Percentiles rank a stretch among this genome's conserved stretches.
Evolutionary conservation across 73 alveolate species (phyloP).

Genomic region (Blepharisma stoltei): DNA sequence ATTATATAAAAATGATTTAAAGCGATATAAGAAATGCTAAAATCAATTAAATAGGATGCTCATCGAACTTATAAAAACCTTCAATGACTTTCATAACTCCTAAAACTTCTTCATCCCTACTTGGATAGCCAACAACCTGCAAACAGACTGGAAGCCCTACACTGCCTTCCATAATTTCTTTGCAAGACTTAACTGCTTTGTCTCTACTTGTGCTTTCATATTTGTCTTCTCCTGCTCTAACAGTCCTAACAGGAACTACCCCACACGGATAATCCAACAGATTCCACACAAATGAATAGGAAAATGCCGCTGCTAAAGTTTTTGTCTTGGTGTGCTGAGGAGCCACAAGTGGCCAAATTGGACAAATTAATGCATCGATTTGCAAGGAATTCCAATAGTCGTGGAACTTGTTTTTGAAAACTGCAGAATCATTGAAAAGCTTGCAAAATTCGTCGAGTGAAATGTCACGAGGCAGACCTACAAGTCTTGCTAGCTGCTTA

Average conservation of each 20-base stretch:
- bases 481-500: background rate
- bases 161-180: conserved; percentile 49
- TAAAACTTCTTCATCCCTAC: conserved; percentile 57
- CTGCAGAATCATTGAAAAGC: background rate
- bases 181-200: conserved; percentile 34
- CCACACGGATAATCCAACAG: conserved; percentile 42
- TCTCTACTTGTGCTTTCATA: conserved; percentile 41
- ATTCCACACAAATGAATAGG: conserved; percentile 48
- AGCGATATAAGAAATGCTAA: no score
- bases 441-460: conserved; percentile 31
- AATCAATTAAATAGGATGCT: background rate
- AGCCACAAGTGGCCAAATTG: conserved; percentile 61
- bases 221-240: conserved; percentile 45
- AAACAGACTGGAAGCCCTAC: conserved; percentile 73
- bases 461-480: background rate
- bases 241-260: conserved; percentile 57
- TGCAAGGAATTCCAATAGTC: conserved; percentile 44
- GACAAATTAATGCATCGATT: conserved; percentile 60
- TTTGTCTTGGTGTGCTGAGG: conserved; percentile 55
- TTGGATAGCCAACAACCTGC: conserved; percentile 50
- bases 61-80: background rate
- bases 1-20: no score
- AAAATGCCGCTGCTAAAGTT: conserved; percentile 34
- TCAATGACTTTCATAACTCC: conserved; percentile 64
- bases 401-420: conserved; percentile 33